Percentiles rank a stretch among this genome's conserved stretches.
phyloP scores from a whole-genome alignment of 495 filamentous ascomycete species.

The Hypoxylon trugodes region DNA sequence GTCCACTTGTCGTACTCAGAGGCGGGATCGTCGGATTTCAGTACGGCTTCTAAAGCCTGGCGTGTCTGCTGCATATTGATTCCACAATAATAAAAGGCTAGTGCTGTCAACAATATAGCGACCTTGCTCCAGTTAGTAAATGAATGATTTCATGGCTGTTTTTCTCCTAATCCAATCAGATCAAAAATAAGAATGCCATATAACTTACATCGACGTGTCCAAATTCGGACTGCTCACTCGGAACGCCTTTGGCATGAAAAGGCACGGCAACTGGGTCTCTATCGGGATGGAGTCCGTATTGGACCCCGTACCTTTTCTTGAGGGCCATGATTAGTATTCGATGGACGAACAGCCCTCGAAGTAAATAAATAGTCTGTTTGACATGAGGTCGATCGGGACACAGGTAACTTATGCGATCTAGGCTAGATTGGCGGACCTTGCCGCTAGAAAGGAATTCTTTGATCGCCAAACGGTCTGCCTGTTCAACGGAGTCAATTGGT shows the following conservation, averaged over 20 bases:
- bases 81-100: constrained; percentile 61
- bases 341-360: constrained; percentile 50
- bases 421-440: constrained; percentile 22
- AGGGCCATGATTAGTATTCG: constrained; percentile 48
- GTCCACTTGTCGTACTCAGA: constrained; percentile 61
- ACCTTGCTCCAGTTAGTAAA: constrained; percentile 38
- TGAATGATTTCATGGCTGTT: neutral
- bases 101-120: constrained; percentile 59
- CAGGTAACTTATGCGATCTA: constrained; percentile 33
- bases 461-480: constrained; percentile 48
- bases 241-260: constrained; percentile 60
- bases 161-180: neutral
- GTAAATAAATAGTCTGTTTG: constrained; percentile 34
- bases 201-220: constrained; percentile 57
- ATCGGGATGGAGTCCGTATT: constrained; percentile 51
- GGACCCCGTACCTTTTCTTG: constrained; percentile 53
- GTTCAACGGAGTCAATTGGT: constrained; percentile 32
- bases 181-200: neutral
- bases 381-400: constrained; percentile 41
- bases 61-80: constrained; percentile 50
- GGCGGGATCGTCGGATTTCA: constrained; percentile 61
- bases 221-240: constrained; percentile 58
- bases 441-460: constrained; percentile 42
- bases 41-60: constrained; percentile 49
- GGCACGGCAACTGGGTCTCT: constrained; percentile 53